A percentile compares a stretch with the other conserved stretches of the same genome.
Conservation (phyloP, 495 filamentous ascomycete genomes). For the Penicillium nucicola region DNA sequence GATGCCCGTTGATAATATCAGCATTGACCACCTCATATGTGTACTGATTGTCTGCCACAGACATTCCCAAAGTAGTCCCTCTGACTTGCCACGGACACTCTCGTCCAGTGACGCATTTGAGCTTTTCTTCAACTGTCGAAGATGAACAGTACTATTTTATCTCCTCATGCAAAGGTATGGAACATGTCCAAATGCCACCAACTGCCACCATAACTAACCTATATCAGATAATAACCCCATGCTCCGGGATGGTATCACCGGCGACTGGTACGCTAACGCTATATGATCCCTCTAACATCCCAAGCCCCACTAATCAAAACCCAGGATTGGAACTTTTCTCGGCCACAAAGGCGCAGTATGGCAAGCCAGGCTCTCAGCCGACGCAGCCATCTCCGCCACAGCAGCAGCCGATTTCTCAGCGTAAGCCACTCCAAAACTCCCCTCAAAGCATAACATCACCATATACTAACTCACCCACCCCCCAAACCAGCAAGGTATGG, state of each 20-base stretch:
- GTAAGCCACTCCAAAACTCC: slow-evolving; percentile 44
- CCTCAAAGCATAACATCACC: background rate
- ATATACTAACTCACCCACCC: background rate
- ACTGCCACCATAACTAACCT: background rate
- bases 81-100: slow-evolving; percentile 97
- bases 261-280: slow-evolving; percentile 74
- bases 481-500: slow-evolving; percentile 75
- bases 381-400: slow-evolving; percentile 84
- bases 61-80: slow-evolving; percentile 74
- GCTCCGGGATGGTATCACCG: slow-evolving; percentile 94
- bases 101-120: slow-evolving; percentile 90
- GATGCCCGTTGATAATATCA: background rate
- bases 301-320: slow-evolving; percentile 3
- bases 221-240: slow-evolving; percentile 88
- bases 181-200: background rate
- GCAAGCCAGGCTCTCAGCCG: slow-evolving; percentile 86
- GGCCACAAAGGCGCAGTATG: slow-evolving; percentile 98
- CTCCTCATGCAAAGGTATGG: slow-evolving; percentile 92
- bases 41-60: slow-evolving; percentile 23
- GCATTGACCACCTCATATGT: background rate
- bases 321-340: slow-evolving; percentile 93
- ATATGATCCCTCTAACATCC: background rate
- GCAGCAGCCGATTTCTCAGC: slow-evolving; percentile 95
- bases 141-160: slow-evolving; percentile 91
- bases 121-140: slow-evolving; percentile 83